These are phyloP conservation scores for Penicillium italicum DNA, from an alignment of 2,329 filamentous ascomycete genomes.

Conservation along the genomic window DNA sequence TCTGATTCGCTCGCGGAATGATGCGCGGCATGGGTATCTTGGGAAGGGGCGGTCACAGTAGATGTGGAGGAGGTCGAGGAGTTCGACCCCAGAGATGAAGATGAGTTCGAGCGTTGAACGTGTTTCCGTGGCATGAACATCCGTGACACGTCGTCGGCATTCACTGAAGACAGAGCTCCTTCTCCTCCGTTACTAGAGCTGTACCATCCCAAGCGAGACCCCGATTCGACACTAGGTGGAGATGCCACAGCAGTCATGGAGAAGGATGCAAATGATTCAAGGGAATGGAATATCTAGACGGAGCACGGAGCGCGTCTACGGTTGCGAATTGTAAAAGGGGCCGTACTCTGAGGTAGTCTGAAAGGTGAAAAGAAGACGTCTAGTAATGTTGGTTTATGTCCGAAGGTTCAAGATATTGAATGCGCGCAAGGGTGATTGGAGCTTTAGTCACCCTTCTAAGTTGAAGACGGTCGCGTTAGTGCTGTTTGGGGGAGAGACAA, in stretches of 20 bases:
- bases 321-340: slow-evolving; percentile 10
- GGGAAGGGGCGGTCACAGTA: slow-evolving; percentile 33
- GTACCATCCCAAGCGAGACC: slow-evolving; percentile 60
- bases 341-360: background rate
- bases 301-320: slow-evolving; percentile 6
- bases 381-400: background rate
- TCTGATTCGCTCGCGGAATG: slow-evolving; percentile 36
- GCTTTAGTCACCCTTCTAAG: slow-evolving; percentile 21
- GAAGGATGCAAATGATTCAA: slow-evolving; percentile 25
- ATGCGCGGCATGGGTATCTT: slow-evolving; percentile 40
- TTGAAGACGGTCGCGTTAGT: slow-evolving; percentile 34
- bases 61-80: slow-evolving; percentile 59
- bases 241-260: slow-evolving; percentile 66
- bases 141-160: slow-evolving; percentile 76
- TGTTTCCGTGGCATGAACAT: slow-evolving; percentile 89
- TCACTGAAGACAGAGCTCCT: slow-evolving; percentile 67
- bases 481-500: slow-evolving; percentile 22
- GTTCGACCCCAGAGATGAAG: slow-evolving; percentile 69
- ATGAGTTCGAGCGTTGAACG: slow-evolving; percentile 83
- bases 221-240: slow-evolving; percentile 61
- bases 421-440: slow-evolving; percentile 16
- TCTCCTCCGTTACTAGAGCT: slow-evolving; percentile 53
- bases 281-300: slow-evolving; percentile 9
- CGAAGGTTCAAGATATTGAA: background rate
- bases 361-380: background rate